phyloP scores from a whole-genome alignment of 352 stramenopile species.

The Pythium aphanidermatum region DNA sequence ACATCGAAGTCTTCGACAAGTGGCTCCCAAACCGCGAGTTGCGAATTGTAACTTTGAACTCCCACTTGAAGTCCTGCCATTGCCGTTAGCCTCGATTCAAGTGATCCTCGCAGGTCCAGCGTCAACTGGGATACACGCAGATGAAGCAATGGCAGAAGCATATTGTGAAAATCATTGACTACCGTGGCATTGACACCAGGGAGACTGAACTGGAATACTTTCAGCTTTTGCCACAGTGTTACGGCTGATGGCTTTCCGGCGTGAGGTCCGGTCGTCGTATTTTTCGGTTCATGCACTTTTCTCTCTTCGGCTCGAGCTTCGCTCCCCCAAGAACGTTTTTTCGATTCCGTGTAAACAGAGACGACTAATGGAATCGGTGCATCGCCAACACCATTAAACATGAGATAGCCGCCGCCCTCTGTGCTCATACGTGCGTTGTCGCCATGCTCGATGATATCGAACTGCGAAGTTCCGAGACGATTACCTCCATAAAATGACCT shows the following conservation, averaged over 20 bases:
- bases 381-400: slow-evolving; percentile 84
- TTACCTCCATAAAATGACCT: slow-evolving; percentile 28
- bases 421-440: slow-evolving; percentile 14
- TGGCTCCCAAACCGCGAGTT: slow-evolving; percentile 80
- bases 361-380: slow-evolving; percentile 73
- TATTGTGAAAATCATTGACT: slow-evolving; percentile 87
- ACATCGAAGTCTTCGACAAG: slow-evolving; percentile 82
- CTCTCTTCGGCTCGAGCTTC: background rate
- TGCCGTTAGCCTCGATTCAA: slow-evolving; percentile 57
- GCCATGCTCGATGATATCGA: slow-evolving; percentile 20
- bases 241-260: slow-evolving; percentile 15
- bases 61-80: slow-evolving; percentile 58
- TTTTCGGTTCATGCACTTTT: too few relatives aligned
- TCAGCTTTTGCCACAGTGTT: slow-evolving; percentile 46
- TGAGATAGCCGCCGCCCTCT: slow-evolving; percentile 72
- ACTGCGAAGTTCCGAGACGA: slow-evolving; percentile 27
- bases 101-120: slow-evolving; percentile 50
- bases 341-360: slow-evolving; percentile 41
- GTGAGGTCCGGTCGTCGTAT: background rate
- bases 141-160: slow-evolving; percentile 76
- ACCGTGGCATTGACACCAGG: slow-evolving; percentile 75
- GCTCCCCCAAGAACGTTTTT: background rate
- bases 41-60: slow-evolving; percentile 83
- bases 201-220: slow-evolving; percentile 70
- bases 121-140: slow-evolving; percentile 66